Evolutionary conservation across 208 protist genomes (phyloP).

Genomic region (Trypanosoma cruzi): DNA sequence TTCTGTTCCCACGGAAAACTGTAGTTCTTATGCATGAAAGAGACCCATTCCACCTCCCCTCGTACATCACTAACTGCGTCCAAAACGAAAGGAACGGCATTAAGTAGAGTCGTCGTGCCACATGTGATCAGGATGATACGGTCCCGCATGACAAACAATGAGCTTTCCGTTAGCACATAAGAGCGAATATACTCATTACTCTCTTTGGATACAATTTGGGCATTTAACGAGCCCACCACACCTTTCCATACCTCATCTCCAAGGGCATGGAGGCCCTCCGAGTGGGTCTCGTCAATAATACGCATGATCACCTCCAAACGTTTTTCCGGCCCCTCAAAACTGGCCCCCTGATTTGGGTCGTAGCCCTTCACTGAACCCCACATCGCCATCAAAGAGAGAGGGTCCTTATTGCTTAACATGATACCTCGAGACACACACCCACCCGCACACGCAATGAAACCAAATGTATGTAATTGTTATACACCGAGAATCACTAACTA

Average conservation of each 20-base stretch:
- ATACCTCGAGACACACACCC: not conserved
- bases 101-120: slow-evolving; percentile 93
- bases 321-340: slow-evolving; percentile 94
- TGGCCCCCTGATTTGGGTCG: slow-evolving; percentile 75
- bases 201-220: slow-evolving; percentile 86
- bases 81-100: slow-evolving; percentile 83
- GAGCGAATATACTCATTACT: slow-evolving; percentile 87
- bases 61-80: slow-evolving; percentile 78
- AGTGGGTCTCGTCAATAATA: slow-evolving; percentile 62
- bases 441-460: not conserved
- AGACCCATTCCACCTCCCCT: slow-evolving; percentile 87
- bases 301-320: slow-evolving; percentile 88
- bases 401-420: slow-evolving; percentile 64
- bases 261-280: slow-evolving; percentile 66
- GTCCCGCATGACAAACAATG: slow-evolving; percentile 93
- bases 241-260: slow-evolving; percentile 67
- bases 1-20: slow-evolving; percentile 92
- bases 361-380: slow-evolving; percentile 83
- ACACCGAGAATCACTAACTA: not conserved
- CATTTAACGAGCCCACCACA: slow-evolving; percentile 77
- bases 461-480: not conserved
- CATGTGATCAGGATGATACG: slow-evolving; percentile 94
- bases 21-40: slow-evolving; percentile 95
- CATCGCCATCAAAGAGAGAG: slow-evolving; percentile 90
- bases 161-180: slow-evolving; percentile 94